phyloP scores from a whole-genome alignment of 306 rosid species.

The Fragaria ananassa region DNA sequence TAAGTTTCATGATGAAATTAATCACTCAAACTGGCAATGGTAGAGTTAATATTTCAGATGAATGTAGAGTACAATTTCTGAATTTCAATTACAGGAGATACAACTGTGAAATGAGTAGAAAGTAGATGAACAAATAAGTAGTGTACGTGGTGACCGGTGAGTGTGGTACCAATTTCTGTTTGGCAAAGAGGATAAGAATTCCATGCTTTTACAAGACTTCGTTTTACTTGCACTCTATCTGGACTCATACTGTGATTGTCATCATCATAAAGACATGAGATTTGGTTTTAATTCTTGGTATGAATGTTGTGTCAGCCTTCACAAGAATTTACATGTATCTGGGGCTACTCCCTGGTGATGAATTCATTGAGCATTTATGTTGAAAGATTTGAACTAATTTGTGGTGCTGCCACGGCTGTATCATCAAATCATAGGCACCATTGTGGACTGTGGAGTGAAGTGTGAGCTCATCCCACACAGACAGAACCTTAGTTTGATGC shows the following conservation, averaged over 20 bases:
- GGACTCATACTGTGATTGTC: background rate
- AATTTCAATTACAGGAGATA: background rate
- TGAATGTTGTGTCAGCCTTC: conserved; percentile 3
- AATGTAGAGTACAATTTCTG: background rate
- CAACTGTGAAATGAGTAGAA: background rate
- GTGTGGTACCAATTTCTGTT: background rate
- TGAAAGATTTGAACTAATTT: background rate
- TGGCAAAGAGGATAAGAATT: background rate
- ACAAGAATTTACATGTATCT: background rate
- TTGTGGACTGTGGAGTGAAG: background rate
- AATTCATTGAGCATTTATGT: conserved; percentile 4
- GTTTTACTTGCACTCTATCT: conserved; percentile 11
- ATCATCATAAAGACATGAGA: background rate
- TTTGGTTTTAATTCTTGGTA: background rate
- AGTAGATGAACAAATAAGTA: background rate
- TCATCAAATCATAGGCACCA: background rate
- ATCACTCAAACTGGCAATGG: background rate
- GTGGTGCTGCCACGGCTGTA: background rate
- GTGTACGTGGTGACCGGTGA: too few species aligned
- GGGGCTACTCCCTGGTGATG: background rate
- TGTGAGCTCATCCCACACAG: background rate
- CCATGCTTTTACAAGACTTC: background rate
- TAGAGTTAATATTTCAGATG: background rate
- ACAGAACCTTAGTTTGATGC: background rate
- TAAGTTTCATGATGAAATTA: background rate